Percentiles rank a stretch among this genome's conserved stretches.
phyloP scores from a whole-genome alignment of 257 asterid genomes.

The Solanum rostratum region DNA sequence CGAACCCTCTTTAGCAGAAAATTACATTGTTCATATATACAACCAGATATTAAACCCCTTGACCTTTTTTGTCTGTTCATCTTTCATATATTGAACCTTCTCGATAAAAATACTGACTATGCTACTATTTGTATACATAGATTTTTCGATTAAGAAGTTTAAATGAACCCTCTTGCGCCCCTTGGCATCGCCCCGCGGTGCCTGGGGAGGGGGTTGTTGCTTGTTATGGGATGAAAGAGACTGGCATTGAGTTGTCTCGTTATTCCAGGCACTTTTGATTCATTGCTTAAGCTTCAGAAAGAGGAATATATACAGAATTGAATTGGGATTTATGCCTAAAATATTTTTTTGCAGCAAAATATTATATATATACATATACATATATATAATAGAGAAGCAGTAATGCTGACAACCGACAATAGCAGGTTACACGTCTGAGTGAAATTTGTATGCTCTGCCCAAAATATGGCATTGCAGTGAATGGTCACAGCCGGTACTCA shows the following conservation, averaged over 20 bases:
- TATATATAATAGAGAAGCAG: not conserved
- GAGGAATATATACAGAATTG: slow-evolving; percentile 21
- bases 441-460: slow-evolving; percentile 40
- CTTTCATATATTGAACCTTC: not conserved
- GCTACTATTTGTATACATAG: too few relatives aligned
- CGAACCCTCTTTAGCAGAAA: too few relatives aligned
- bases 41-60: not conserved
- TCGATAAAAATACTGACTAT: not conserved
- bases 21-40: not conserved
- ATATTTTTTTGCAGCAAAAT: slow-evolving; percentile 1
- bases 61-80: not conserved
- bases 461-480: slow-evolving; percentile 27
- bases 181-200: not conserved
- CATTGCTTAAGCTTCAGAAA: slow-evolving; percentile 11
- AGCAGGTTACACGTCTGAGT: slow-evolving; percentile 33
- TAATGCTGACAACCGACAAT: slow-evolving; percentile 36
- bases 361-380: not conserved
- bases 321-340: not conserved
- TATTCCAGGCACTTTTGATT: not conserved
- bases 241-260: not conserved
- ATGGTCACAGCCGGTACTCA: slow-evolving; percentile 33
- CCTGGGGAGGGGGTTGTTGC: not conserved
- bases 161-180: not conserved
- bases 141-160: not conserved
- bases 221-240: not conserved